Conservation (phyloP, 495 filamentous ascomycete species). For the Penicillium soppii region DNA sequence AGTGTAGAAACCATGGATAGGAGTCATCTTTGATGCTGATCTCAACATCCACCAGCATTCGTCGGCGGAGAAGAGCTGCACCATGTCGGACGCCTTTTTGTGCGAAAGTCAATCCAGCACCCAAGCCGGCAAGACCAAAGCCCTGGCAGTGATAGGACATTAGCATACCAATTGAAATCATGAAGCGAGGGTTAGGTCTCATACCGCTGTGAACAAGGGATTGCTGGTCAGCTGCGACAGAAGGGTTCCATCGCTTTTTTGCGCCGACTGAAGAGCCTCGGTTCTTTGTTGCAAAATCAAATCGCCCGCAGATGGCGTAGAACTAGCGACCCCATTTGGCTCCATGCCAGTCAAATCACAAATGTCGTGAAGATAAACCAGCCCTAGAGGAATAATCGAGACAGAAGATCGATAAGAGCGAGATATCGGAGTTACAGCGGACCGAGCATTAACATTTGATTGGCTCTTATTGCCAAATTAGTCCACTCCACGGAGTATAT, state of each 20-base stretch:
- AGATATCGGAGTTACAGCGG: constrained; percentile 37
- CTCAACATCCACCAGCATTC: constrained; percentile 91
- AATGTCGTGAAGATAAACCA: constrained; percentile 8
- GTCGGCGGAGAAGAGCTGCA: constrained; percentile 69
- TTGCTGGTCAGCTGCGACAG: constrained; percentile 59
- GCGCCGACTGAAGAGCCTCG: constrained; percentile 31
- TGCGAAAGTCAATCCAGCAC: constrained; percentile 70
- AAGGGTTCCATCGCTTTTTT: constrained; percentile 40
- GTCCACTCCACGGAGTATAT: no score
- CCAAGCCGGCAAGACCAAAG: constrained; percentile 85
- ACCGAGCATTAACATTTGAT: no score
- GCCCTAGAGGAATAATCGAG: no score
- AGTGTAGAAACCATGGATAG: constrained; percentile 90
- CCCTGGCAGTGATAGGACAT: constrained; percentile 40
- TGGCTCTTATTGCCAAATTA: neutral
- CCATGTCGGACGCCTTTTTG: constrained; percentile 70
- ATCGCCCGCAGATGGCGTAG: constrained; percentile 37
- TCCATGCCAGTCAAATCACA: constrained; percentile 34
- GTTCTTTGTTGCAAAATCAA: constrained; percentile 40
- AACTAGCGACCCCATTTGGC: constrained; percentile 34
- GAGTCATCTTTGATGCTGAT: constrained; percentile 91
- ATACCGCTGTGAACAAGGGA: constrained; percentile 69
- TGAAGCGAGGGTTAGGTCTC: constrained; percentile 9
- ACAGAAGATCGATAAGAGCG: constrained; percentile 21
- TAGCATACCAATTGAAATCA: constrained; percentile 3